These are phyloP conservation scores for Crithidia fasciculata DNA, from an alignment of 208 protist species.

Conservation along the genomic window DNA sequence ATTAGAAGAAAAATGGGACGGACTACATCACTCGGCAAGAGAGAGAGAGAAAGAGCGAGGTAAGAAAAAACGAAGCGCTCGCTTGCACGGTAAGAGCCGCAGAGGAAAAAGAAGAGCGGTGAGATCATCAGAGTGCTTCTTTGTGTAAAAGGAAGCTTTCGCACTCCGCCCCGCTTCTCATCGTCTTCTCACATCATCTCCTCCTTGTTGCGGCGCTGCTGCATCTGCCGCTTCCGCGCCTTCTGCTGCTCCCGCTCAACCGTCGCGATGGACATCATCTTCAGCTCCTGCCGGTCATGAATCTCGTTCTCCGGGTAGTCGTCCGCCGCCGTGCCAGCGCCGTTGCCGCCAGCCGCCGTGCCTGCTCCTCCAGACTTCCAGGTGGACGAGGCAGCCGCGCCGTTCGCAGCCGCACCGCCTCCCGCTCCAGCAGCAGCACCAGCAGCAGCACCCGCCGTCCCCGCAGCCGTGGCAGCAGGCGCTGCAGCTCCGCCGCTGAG, in stretches of 20 bases:
- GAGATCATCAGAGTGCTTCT: slow-evolving; percentile 9
- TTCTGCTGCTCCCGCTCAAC: slow-evolving; percentile 91
- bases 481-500: background rate
- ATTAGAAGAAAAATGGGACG: no score
- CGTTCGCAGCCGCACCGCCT: background rate
- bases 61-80: no score
- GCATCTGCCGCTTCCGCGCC: slow-evolving; percentile 66
- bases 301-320: slow-evolving; percentile 91
- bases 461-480: background rate
- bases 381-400: background rate
- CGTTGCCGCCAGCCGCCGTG: background rate
- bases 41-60: no score
- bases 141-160: background rate
- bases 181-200: slow-evolving; percentile 28
- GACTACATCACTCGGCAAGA: no score
- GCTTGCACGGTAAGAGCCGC: no score
- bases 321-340: slow-evolving; percentile 27
- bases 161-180: background rate
- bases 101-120: slow-evolving; percentile 17
- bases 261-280: slow-evolving; percentile 88
- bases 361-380: background rate
- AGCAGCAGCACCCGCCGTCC: background rate
- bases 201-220: slow-evolving; percentile 54
- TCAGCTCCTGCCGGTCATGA: slow-evolving; percentile 84
- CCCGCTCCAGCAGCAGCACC: background rate